phyloP scores from a whole-genome alignment of 441 rosid species.

The Theobroma grandiflorum region DNA sequence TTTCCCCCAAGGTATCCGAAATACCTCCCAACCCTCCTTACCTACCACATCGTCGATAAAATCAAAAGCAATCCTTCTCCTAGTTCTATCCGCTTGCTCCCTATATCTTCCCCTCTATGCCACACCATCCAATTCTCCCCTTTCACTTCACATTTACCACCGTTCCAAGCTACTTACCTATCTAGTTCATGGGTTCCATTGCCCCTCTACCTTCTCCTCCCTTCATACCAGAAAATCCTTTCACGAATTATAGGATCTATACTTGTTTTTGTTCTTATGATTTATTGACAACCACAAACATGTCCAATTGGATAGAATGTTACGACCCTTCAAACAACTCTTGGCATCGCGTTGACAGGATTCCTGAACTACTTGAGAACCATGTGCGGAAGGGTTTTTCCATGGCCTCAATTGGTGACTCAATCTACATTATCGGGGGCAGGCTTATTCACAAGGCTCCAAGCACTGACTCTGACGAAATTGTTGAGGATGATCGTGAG shows the following conservation, averaged over 20 bases:
- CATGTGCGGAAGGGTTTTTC: constrained; percentile 50
- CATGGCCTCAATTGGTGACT: constrained; percentile 42
- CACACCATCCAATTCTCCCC: constrained; percentile 17
- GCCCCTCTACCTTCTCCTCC: constrained; percentile 18
- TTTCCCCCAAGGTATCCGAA: constrained; percentile 11
- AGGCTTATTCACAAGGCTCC: constrained; percentile 35
- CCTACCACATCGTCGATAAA: constrained; percentile 22
- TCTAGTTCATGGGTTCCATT: constrained; percentile 33
- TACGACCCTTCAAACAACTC: constrained; percentile 40
- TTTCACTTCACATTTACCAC: not conserved
- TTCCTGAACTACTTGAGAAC: constrained; percentile 41
- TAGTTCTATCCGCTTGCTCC: constrained; percentile 16
- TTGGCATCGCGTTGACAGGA: constrained; percentile 39
- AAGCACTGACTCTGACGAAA: constrained; percentile 29
- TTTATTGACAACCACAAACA: constrained; percentile 4
- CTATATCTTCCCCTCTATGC: constrained; percentile 30
- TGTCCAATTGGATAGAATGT: constrained; percentile 52
- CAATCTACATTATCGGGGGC: constrained; percentile 49
- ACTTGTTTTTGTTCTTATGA: constrained; percentile 44
- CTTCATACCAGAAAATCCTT: not conserved
- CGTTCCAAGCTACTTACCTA: not conserved
- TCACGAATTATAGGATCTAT: constrained; percentile 28
- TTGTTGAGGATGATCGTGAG: constrained; percentile 27
- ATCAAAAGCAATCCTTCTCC: constrained; percentile 10
- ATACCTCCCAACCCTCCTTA: not conserved